These are phyloP conservation scores for Cornus suecica DNA, from an alignment of 148 eudicot species.

Conservation along the genomic window DNA sequence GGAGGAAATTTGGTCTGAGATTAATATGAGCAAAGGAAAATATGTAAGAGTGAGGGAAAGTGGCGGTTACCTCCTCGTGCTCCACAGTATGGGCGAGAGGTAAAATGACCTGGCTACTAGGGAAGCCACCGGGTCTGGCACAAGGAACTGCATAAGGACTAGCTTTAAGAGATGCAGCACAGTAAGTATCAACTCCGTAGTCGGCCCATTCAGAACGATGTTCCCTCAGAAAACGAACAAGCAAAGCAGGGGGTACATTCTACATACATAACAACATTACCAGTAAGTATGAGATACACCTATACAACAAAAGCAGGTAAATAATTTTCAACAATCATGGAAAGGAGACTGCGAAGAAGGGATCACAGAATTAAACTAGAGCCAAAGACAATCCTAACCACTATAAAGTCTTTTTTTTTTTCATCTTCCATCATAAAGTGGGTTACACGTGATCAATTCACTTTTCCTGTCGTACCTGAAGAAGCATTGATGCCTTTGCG, in stretches of 20 bases:
- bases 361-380: neutral
- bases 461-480: conserved; percentile 36
- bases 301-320: neutral
- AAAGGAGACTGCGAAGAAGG: neutral
- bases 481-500: conserved; percentile 68
- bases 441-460: neutral
- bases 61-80: conserved; percentile 52
- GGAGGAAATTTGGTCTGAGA: neutral
- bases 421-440: neutral
- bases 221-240: conserved; percentile 59
- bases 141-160: conserved; percentile 55
- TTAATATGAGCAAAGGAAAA: neutral
- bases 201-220: conserved; percentile 74
- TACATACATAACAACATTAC: conserved; percentile 24
- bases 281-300: neutral
- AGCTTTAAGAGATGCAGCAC: conserved; percentile 54
- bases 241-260: conserved; percentile 66
- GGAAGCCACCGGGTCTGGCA: conserved; percentile 46
- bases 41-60: neutral
- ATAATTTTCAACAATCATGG: neutral
- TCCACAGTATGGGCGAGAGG: conserved; percentile 62
- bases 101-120: conserved; percentile 50
- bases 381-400: neutral
- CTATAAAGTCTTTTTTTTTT: neutral
- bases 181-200: conserved; percentile 55